Percentiles rank a stretch among this genome's conserved stretches.
Conservation (phyloP, 805 yeast species). For the Nakazawaea wickerhamii region DNA sequence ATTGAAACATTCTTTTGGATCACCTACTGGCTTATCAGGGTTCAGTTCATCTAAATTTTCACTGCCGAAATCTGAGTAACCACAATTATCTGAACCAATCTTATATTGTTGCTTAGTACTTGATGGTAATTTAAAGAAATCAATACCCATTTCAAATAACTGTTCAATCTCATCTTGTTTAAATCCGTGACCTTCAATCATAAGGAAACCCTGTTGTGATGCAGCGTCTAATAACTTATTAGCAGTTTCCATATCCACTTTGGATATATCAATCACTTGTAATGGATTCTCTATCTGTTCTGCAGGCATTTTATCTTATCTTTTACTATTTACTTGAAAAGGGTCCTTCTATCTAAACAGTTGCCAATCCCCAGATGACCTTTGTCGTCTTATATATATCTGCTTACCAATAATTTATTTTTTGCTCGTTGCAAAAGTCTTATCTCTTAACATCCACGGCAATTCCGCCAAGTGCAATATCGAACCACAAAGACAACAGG, state of each 20-base stretch:
- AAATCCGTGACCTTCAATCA: conserved; percentile 47
- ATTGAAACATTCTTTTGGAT: conserved; percentile 56
- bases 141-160: conserved; percentile 28
- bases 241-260: conserved; percentile 36
- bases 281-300: conserved; percentile 37
- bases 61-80: conserved; percentile 41
- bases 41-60: conserved; percentile 35
- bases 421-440: too few species aligned
- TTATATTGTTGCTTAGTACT: conserved; percentile 28
- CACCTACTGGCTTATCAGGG: conserved; percentile 33
- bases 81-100: conserved; percentile 36
- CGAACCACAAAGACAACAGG: too few species aligned
- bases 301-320: conserved; percentile 15
- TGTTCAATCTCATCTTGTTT: conserved; percentile 34
- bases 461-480: too few species aligned
- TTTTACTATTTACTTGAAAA: too few species aligned
- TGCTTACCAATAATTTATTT: too few species aligned
- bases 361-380: too few species aligned
- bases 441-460: too few species aligned
- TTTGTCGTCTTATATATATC: too few species aligned
- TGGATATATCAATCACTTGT: conserved; percentile 53
- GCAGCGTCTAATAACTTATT: conserved; percentile 46
- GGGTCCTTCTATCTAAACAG: too few species aligned
- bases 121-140: conserved; percentile 23
- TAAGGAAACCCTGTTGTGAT: conserved; percentile 44